phyloP scores from a whole-genome alignment of 108 stramenopile genomes.

The Skeletonema grethae region DNA sequence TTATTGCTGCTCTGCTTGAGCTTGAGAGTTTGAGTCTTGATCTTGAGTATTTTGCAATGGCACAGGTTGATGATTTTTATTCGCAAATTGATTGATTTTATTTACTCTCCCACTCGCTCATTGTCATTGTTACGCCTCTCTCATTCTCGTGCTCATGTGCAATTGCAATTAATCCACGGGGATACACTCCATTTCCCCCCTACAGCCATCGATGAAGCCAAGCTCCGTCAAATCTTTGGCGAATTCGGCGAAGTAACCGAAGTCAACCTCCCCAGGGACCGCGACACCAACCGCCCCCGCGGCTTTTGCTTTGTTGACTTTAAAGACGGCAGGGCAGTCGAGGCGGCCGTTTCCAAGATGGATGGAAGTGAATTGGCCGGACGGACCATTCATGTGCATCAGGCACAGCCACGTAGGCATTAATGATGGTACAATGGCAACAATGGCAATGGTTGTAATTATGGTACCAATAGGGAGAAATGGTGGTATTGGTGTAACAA shows the following conservation, averaged over 20 bases:
- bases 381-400: conserved; percentile 55
- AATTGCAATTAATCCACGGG: not conserved
- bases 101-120: not conserved
- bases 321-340: conserved; percentile 38
- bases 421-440: too few relatives aligned
- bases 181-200: too few relatives aligned
- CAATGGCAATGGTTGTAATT: too few relatives aligned
- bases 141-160: too few relatives aligned
- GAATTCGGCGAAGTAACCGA: conserved; percentile 56
- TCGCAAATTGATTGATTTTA: not conserved
- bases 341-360: conserved; percentile 53
- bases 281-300: conserved; percentile 53
- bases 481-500: too few relatives aligned
- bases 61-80: not conserved
- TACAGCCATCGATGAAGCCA: conserved; percentile 53
- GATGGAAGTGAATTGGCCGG: conserved; percentile 56
- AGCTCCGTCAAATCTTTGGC: conserved; percentile 52
- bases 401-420: too few relatives aligned
- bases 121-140: not conserved
- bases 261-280: conserved; percentile 62
- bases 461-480: too few relatives aligned
- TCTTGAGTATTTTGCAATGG: too few relatives aligned
- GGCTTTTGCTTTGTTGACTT: conserved; percentile 65
- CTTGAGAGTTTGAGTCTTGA: too few relatives aligned
- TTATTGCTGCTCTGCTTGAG: too few relatives aligned